These are phyloP conservation scores for Wickerhamomyces alni DNA, from an alignment of 805 yeast species.

Conservation along the genomic window DNA sequence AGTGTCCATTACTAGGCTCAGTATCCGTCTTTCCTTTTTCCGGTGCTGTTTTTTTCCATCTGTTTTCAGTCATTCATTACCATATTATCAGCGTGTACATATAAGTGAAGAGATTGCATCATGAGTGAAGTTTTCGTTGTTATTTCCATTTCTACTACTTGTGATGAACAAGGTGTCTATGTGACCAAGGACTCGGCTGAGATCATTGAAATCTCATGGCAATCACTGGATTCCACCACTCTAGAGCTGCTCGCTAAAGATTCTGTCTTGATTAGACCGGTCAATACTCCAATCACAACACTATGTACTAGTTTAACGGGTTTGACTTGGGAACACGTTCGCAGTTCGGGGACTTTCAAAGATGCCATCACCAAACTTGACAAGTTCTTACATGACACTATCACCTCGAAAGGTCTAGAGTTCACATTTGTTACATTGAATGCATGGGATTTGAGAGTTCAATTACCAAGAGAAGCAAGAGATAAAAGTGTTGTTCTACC, in stretches of 20 bases:
- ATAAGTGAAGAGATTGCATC: neutral
- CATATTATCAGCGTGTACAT: neutral
- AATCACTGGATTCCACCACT: slow-evolving; percentile 47
- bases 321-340: slow-evolving; percentile 56
- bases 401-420: slow-evolving; percentile 37
- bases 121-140: slow-evolving; percentile 49
- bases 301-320: slow-evolving; percentile 44
- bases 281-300: slow-evolving; percentile 61
- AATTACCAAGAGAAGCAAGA: slow-evolving; percentile 73
- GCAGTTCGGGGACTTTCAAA: slow-evolving; percentile 51
- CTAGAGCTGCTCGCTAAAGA: slow-evolving; percentile 38
- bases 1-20: too few relatives aligned
- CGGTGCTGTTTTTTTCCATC: neutral
- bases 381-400: slow-evolving; percentile 36
- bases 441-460: slow-evolving; percentile 70
- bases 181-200: slow-evolving; percentile 65
- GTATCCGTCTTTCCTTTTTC: too few relatives aligned
- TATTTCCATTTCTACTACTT: slow-evolving; percentile 56
- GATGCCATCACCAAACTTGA: slow-evolving; percentile 59
- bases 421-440: slow-evolving; percentile 64
- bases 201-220: slow-evolving; percentile 64
- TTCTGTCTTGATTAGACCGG: slow-evolving; percentile 50
- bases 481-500: slow-evolving; percentile 72
- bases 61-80: neutral
- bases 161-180: slow-evolving; percentile 55